phyloP scores from a whole-genome alignment of 345 rosid species.

The Noccaea caerulescens region DNA sequence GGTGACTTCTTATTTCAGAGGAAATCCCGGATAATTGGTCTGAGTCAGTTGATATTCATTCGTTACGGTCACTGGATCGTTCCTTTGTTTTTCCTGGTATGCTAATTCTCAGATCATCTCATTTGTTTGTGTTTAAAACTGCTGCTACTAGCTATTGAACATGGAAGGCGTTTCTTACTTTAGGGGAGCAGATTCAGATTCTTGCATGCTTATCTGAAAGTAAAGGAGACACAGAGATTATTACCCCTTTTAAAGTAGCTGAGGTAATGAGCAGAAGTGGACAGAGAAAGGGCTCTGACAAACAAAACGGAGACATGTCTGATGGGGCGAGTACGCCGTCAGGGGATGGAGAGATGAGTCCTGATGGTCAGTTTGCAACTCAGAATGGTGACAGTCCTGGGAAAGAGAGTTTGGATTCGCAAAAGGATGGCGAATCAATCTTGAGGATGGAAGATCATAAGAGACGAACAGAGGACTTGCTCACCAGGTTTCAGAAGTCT shows the following conservation, averaged over 20 bases:
- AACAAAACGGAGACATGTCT: slow-evolving; percentile 56
- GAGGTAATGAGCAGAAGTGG: slow-evolving; percentile 83
- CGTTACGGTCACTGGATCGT: slow-evolving; percentile 72
- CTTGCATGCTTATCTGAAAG: slow-evolving; percentile 85
- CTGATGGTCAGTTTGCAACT: slow-evolving; percentile 47
- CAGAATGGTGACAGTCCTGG: slow-evolving; percentile 58
- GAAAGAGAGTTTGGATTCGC: slow-evolving; percentile 57
- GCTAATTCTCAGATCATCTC: slow-evolving; percentile 15
- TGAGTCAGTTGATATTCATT: slow-evolving; percentile 59
- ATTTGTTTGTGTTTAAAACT: background rate
- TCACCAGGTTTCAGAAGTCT: slow-evolving; percentile 85
- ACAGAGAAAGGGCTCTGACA: slow-evolving; percentile 54
- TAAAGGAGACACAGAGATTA: slow-evolving; percentile 78
- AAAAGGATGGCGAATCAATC: slow-evolving; percentile 71
- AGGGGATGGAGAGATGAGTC: slow-evolving; percentile 54
- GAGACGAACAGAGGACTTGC: slow-evolving; percentile 68
- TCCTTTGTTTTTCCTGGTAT: slow-evolving; percentile 92
- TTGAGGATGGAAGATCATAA: slow-evolving; percentile 87
- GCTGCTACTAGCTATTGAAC: slow-evolving; percentile 7
- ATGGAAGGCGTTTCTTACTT: slow-evolving; percentile 32
- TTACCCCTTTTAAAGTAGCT: slow-evolving; percentile 93
- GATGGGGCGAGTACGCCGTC: slow-evolving; percentile 45
- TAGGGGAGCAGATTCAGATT: slow-evolving; percentile 92
- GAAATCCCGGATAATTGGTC: slow-evolving; percentile 75
- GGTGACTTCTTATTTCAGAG: slow-evolving; percentile 47